Evolutionary conservation across 139 green algal species (phyloP).

Genomic region (Tetraselmis chui): DNA sequence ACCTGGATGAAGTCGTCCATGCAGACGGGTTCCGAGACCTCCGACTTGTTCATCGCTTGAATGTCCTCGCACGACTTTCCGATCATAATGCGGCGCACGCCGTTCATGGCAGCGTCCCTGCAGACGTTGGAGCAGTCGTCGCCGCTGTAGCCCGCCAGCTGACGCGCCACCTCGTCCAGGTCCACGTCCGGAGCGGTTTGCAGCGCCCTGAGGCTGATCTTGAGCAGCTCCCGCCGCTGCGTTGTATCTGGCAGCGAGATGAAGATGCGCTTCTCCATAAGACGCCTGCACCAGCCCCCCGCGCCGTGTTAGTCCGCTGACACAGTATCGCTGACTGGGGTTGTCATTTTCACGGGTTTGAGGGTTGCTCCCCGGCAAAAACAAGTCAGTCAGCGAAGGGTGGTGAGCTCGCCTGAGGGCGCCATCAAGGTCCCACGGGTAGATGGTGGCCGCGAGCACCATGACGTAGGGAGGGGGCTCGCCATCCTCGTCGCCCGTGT

Average conservation of each 20-base stretch:
- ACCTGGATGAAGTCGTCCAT: background rate
- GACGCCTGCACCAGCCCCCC: slow-evolving; percentile 23
- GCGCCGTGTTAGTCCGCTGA: background rate
- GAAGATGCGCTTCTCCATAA: slow-evolving; percentile 93
- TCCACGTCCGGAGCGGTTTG: slow-evolving; percentile 25
- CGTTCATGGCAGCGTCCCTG: slow-evolving; percentile 84
- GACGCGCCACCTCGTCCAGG: slow-evolving; percentile 45
- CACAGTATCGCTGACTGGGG: background rate
- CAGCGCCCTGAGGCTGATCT: slow-evolving; percentile 66
- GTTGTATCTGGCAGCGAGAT: slow-evolving; percentile 49
- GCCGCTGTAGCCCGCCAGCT: slow-evolving; percentile 79
- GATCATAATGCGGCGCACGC: slow-evolving; percentile 72
- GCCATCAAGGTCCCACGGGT: slow-evolving; percentile 93
- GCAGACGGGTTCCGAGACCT: background rate
- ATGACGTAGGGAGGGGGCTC: slow-evolving; percentile 62
- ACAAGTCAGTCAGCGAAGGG: background rate
- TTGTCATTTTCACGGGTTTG: too few relatives aligned
- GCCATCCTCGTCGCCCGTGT: slow-evolving; percentile 17
- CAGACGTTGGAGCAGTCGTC: slow-evolving; percentile 91
- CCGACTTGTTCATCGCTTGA: slow-evolving; percentile 17
- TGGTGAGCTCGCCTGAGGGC: slow-evolving; percentile 49
- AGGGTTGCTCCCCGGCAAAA: too few relatives aligned
- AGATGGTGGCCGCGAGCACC: slow-evolving; percentile 94
- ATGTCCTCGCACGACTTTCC: slow-evolving; percentile 73
- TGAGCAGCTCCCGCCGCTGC: slow-evolving; percentile 64